These are phyloP conservation scores for Trichosporon faecale DNA, from an alignment of 1,284 basidiomycete genomes.

Conservation along the genomic window DNA sequence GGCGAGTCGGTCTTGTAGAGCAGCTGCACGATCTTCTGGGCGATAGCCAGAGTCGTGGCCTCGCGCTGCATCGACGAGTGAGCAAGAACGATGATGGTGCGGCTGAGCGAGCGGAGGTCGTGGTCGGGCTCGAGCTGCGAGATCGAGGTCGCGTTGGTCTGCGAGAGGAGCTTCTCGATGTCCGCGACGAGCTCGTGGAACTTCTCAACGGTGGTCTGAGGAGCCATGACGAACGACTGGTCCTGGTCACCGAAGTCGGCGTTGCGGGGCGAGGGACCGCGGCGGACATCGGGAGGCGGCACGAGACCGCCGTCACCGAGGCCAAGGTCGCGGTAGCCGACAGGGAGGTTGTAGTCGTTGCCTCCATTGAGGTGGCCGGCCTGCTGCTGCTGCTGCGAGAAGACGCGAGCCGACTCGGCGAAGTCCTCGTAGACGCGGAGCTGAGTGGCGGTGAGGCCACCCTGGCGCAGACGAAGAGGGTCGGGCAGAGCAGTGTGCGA, in stretches of 20 bases:
- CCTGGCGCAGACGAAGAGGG: constrained; percentile 77
- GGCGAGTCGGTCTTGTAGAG: constrained; percentile 80
- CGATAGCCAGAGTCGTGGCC: constrained; percentile 84
- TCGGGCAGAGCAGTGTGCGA: constrained; percentile 83
- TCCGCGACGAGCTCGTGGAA: constrained; percentile 68
- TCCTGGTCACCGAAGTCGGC: constrained; percentile 34
- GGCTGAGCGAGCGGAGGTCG: constrained; percentile 77
- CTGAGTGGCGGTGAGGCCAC: constrained; percentile 78
- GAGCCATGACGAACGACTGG: constrained; percentile 32
- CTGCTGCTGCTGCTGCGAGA: constrained; percentile 16
- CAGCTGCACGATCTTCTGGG: constrained; percentile 62
- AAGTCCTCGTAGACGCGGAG: constrained; percentile 95
- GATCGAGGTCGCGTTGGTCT: constrained; percentile 63
- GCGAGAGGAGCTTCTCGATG: constrained; percentile 71
- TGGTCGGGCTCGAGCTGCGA: constrained; percentile 72
- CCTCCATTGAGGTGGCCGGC: constrained; percentile 18
- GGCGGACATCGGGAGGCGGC: constrained; percentile 35
- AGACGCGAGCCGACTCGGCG: constrained; percentile 55
- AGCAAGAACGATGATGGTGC: constrained; percentile 75
- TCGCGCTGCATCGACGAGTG: constrained; percentile 73
- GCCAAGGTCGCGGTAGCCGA: constrained; percentile 31
- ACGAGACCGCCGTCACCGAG: constrained; percentile 29
- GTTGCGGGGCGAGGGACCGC: constrained; percentile 35
- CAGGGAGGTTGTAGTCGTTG: constrained; percentile 33
- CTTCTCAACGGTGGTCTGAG: constrained; percentile 46